phyloP scores from a whole-genome alignment of 2,329 filamentous ascomycete species.

The Biscogniauxia mediterranea region DNA sequence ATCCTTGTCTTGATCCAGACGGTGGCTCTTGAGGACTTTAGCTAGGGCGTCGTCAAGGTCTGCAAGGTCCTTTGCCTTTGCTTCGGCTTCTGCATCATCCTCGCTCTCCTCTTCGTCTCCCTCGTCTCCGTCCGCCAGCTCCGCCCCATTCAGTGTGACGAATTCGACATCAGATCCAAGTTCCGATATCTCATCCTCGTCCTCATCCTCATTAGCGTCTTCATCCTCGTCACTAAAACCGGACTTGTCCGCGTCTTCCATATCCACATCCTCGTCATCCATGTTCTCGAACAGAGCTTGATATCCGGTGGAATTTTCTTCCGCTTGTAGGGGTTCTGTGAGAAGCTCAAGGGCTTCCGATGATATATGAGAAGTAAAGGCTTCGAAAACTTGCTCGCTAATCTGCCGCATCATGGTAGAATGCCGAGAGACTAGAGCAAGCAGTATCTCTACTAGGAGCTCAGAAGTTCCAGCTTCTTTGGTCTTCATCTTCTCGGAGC shows the following conservation, averaged over 20 bases:
- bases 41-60: slow-evolving; percentile 73
- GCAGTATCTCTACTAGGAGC: slow-evolving; percentile 78
- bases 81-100: slow-evolving; percentile 43
- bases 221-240: slow-evolving; percentile 42
- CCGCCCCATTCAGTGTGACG: slow-evolving; percentile 38
- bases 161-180: slow-evolving; percentile 43
- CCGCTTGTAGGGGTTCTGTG: slow-evolving; percentile 68
- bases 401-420: slow-evolving; percentile 83
- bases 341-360: slow-evolving; percentile 66
- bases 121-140: slow-evolving; percentile 36
- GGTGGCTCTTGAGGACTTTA: slow-evolving; percentile 71
- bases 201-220: slow-evolving; percentile 42
- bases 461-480: slow-evolving; percentile 61
- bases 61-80: slow-evolving; percentile 44
- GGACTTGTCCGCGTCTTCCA: slow-evolving; percentile 42
- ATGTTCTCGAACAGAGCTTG: slow-evolving; percentile 79
- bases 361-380: slow-evolving; percentile 75
- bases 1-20: slow-evolving; percentile 56
- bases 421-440: slow-evolving; percentile 85
- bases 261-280: slow-evolving; percentile 60
- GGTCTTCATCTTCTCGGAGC: slow-evolving; percentile 64
- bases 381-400: slow-evolving; percentile 82
- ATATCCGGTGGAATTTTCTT: slow-evolving; percentile 80
- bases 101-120: slow-evolving; percentile 39
- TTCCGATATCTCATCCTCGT: slow-evolving; percentile 41